Evolutionary conservation across 495 filamentous ascomycete species (phyloP).

Genomic region (Neurospora pannonica): DNA sequence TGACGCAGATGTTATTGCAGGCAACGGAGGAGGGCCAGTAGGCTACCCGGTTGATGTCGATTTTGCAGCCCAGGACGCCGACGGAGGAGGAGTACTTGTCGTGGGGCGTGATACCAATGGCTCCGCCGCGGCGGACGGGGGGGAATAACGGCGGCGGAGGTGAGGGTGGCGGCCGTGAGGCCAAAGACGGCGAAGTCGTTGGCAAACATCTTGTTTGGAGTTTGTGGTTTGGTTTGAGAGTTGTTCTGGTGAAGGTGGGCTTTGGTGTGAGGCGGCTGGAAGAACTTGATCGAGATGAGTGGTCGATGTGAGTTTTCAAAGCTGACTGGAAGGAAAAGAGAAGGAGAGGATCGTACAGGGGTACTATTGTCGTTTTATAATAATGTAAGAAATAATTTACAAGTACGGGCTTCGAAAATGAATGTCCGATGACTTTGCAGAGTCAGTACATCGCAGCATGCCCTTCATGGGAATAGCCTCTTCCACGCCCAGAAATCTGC

Average conservation of each 20-base stretch:
- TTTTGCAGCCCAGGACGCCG: conserved; percentile 38
- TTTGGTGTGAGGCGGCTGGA: not conserved
- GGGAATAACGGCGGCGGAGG: not conserved
- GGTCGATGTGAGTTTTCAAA: not conserved
- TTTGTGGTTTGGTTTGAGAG: not conserved
- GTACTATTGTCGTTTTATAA: not conserved
- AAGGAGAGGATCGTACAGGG: not conserved
- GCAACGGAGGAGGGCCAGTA: conserved; percentile 33
- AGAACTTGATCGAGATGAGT: not conserved
- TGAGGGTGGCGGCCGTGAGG: not conserved
- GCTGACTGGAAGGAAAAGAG: not conserved
- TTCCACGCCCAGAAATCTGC: not conserved
- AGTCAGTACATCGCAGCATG: not conserved
- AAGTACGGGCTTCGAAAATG: not conserved
- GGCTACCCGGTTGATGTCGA: conserved; percentile 33
- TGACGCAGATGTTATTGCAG: conserved; percentile 36
- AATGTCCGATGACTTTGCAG: not conserved
- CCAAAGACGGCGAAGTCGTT: not conserved
- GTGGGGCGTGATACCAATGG: conserved; percentile 29
- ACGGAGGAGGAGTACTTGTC: conserved; percentile 34
- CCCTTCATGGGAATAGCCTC: not conserved
- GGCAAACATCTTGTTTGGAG: not conserved
- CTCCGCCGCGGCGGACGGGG: not conserved
- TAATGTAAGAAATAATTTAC: not conserved
- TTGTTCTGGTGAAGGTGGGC: not conserved